A percentile compares a stretch with the other conserved stretches of the same genome.
Evolutionary conservation across 441 rosid genomes (phyloP).

Genomic region (Populus trichocarpa): DNA sequence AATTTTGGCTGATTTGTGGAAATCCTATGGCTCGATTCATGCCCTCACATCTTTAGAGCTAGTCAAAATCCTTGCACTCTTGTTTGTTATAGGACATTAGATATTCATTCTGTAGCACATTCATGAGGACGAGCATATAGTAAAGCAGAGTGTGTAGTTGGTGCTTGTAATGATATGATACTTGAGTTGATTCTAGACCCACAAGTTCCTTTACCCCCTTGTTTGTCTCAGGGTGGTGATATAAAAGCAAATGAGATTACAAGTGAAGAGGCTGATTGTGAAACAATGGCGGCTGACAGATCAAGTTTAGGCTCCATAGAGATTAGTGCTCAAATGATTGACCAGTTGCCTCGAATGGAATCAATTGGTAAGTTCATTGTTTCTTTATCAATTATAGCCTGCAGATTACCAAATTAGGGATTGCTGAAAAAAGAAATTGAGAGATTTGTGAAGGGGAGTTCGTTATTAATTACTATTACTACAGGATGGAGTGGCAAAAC

Average conservation of each 20-base stretch:
- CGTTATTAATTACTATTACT: neutral
- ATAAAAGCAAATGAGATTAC: slow-evolving; percentile 28
- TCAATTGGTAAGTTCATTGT: slow-evolving; percentile 48
- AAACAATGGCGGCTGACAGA: slow-evolving; percentile 33
- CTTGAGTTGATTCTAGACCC: neutral
- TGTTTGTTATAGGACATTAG: neutral
- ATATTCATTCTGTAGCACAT: neutral
- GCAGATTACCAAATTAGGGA: neutral
- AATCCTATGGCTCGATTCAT: neutral
- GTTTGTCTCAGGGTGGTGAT: slow-evolving; percentile 36
- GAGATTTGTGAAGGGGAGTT: neutral
- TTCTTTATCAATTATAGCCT: neutral
- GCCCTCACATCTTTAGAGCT: neutral
- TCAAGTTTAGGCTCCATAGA: slow-evolving; percentile 34
- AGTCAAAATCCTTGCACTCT: too few relatives aligned
- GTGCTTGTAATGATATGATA: neutral
- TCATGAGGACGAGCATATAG: neutral
- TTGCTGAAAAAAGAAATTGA: neutral
- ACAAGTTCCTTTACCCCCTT: neutral
- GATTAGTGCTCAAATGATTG: slow-evolving; percentile 38
- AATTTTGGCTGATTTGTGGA: neutral
- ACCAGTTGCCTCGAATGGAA: slow-evolving; percentile 55
- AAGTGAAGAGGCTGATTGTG: slow-evolving; percentile 55
- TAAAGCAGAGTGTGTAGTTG: neutral
- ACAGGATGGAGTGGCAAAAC: neutral